Evolutionary conservation across 169 alveolate species (phyloP), one percentile per base, ranked within the genome.

Genomic region (Plasmodium vivax): DNA sequence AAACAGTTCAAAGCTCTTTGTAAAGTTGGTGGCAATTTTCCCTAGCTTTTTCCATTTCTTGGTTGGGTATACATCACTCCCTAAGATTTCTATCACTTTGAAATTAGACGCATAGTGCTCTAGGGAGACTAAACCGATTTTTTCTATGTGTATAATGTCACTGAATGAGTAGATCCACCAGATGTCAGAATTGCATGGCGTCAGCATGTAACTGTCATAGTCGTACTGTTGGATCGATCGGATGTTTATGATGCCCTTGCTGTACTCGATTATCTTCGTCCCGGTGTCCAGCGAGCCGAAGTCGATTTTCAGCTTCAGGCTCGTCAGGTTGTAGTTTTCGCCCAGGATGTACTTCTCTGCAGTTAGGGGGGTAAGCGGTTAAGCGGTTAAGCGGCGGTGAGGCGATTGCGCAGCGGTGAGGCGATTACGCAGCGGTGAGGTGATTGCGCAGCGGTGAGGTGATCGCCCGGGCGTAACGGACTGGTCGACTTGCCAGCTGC

Each of bases 201-300:
- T 97, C 85, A 97, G 92, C 96, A 97, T 93, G 94, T 97, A 97
- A 38, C 97, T 84, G 56, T 96, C 95, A 74, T 93, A 80, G 93
- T 96, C 98, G 80, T 93, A 84, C 12, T 94, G 94, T 92, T 95
- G 93, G 34, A 84, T 85, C 14, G 93, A 81, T 23, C 81, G 68
- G 1, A 83, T 81, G 85, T 90, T 87, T 84, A 93, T 73, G 36
- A 96, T 81, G 14, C 97, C 95, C 41, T 91, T 84, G 41, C 97
- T 94, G 36, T 96, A 95, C 19, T 98, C 98, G 47, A 97, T 95
- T 45, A 97, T 93, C 82, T 96, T 96, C 7, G 98, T 96, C 9
- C 98, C 98, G 9, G 98, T 96, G 41, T 97, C 98, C 19, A 95
- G 85, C n/a, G 98, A 96, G 9, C 97, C 97, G 58, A 97, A 97